Percentiles rank a stretch among this genome's conserved stretches.
phyloP scores from a whole-genome alignment of 495 filamentous ascomycete genomes.

The Aspergillus diversus region DNA sequence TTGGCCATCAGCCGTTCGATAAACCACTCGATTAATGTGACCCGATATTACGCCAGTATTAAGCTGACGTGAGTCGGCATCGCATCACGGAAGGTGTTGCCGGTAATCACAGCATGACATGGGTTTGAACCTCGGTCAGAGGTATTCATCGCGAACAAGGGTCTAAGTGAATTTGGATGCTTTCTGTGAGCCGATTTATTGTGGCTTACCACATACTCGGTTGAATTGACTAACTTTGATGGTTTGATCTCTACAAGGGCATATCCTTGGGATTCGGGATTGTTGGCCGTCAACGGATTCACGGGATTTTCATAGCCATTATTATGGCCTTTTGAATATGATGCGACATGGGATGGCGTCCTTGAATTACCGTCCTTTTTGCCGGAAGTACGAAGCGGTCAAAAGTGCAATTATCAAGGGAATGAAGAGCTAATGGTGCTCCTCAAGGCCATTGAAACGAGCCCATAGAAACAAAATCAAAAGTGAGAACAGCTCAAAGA shows the following conservation, averaged over 20 bases:
- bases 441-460: too few relatives aligned
- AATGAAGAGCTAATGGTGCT: too few relatives aligned
- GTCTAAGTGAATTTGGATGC: background rate
- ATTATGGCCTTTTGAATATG: too few relatives aligned
- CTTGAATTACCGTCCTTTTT: too few relatives aligned
- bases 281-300: too few relatives aligned
- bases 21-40: too few relatives aligned
- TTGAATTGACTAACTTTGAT: background rate
- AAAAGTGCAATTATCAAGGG: too few relatives aligned
- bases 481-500: conserved; percentile 7
- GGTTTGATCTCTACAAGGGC: background rate
- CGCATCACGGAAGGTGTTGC: background rate
- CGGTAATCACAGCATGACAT: background rate
- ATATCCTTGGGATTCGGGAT: too few relatives aligned
- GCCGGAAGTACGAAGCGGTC: too few relatives aligned
- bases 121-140: background rate
- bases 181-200: background rate
- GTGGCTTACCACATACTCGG: background rate
- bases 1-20: too few relatives aligned
- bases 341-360: too few relatives aligned
- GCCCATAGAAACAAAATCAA: background rate
- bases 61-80: background rate
- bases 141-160: background rate
- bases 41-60: background rate
- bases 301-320: too few relatives aligned